Base-by-base conservation (phyloP, 768 basidiomycete species). In the Harrya chromipes region DNA sequence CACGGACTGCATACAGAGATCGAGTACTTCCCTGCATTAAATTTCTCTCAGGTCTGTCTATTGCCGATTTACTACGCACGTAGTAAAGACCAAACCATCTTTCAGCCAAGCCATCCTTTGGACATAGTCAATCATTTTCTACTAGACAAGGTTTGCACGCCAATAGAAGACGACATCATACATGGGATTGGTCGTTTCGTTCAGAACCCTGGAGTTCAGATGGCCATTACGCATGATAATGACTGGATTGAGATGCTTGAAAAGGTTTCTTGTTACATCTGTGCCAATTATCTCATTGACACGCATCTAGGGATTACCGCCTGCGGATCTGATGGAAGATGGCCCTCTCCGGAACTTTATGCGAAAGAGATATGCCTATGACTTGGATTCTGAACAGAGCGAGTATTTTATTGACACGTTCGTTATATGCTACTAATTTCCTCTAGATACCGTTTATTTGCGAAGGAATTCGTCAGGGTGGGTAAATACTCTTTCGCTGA, bases 151-250 rank as follows among this genome's bases (percentile, higher is more conserved):
- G 53, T 54, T 20, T 23, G 38, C 4, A 27, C 11, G 5, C 14
- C 17, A 20, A 6, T 19, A 6, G 36, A 5, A 27, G 12, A 6
- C 13, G 16, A 9, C 4, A 10, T 44, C 5, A 5, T 19, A 4
- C 10, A 39, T 21, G 5, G 29, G 6, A 24, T 2, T 19, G 14
- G 34, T 24, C 14, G 41, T 40, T n/a, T 11, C 12, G 4, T 1
- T 17, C 21, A 54, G 53, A 10, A 33, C 34, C 34, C 34, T 6
- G 14, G 21, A 2, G 53, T 35, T 21, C 11, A 27, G 34, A 43
- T 54, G 16, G 53, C 49, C 6, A 11, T 57, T 19, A 51, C 53
- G 2, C 56, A 57, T 38, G 53, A 55, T 33, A 38, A 9, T 0
- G 42, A 47, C 16, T 55, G 53, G 53, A 49, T 50, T 1, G 7